Percentiles rank a stretch among this genome's conserved stretches.
Conservation (phyloP, 768 basidiomycete species). For the Lyophyllum atratum region DNA sequence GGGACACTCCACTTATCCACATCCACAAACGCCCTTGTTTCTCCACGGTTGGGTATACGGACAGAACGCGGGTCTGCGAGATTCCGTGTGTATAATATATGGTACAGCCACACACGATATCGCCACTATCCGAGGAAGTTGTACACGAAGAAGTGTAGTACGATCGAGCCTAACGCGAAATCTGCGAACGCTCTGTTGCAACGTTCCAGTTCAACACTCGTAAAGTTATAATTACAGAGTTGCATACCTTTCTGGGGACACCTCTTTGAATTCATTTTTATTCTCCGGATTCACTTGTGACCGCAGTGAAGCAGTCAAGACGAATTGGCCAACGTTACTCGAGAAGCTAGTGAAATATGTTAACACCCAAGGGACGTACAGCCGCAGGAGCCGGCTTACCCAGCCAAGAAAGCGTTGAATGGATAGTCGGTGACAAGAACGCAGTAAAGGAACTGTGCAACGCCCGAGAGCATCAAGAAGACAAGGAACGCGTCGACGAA, state of each 20-base stretch:
- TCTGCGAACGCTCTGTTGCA: constrained; percentile 89
- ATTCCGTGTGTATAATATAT: constrained; percentile 12
- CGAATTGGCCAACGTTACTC: constrained; percentile 95
- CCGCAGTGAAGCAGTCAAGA: constrained; percentile 88
- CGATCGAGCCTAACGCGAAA: constrained; percentile 91
- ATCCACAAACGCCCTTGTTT: not conserved
- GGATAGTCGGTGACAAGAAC: constrained; percentile 90
- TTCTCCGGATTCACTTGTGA: constrained; percentile 91
- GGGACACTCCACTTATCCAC: not conserved
- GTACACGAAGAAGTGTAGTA: constrained; percentile 97
- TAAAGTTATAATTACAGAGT: not conserved
- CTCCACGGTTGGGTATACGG: not conserved
- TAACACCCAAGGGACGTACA: not conserved
- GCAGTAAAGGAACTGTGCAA: constrained; percentile 91
- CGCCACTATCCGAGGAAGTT: constrained; percentile 85
- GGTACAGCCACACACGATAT: constrained; percentile 6
- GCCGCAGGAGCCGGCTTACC: constrained; percentile 53
- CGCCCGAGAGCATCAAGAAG: constrained; percentile 90
- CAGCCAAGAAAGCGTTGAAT: constrained; percentile 96
- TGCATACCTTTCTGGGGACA: constrained; percentile 90
- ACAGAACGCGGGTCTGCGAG: not conserved
- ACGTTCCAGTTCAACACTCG: not conserved
- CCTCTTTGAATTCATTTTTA: constrained; percentile 79
- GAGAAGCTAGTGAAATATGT: constrained; percentile 65
- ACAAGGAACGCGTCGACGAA: constrained; percentile 92